Evolutionary conservation across 202 grass and related monocot species (phyloP).

Genomic region (Saccharum hybrid): DNA sequence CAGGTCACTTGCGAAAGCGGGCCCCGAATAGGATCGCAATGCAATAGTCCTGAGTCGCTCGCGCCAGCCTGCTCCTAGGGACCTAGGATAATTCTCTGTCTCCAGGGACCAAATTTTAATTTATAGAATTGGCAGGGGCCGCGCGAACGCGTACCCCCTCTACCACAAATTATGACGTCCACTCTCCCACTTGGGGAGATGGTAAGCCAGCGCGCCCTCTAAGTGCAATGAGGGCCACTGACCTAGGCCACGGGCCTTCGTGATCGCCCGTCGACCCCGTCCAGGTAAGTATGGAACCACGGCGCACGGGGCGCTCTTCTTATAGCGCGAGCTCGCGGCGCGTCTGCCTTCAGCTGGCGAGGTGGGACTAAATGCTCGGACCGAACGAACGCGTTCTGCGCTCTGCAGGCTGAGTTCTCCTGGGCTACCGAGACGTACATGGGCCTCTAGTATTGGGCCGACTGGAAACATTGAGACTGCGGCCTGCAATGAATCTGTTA

Average conservation of each 20-base stretch:
- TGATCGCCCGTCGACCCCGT: slow-evolving; percentile 64
- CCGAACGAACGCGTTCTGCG: background rate
- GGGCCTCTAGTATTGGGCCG: too few species aligned
- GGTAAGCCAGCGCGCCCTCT: slow-evolving; percentile 50
- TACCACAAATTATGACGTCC: slow-evolving; percentile 80
- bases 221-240: slow-evolving; percentile 43
- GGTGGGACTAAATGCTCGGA: slow-evolving; percentile 31
- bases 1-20: too few species aligned
- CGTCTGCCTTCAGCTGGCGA: background rate
- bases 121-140: slow-evolving; percentile 40
- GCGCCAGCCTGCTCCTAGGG: fast-evolving
- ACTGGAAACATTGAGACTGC: too few species aligned
- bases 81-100: too few species aligned
- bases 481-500: too few species aligned
- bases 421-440: background rate
- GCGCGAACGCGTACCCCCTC: slow-evolving; percentile 86
- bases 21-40: too few species aligned
- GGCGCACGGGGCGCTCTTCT: fast-evolving
- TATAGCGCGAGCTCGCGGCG: background rate
- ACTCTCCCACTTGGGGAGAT: slow-evolving; percentile 76
- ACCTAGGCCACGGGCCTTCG: slow-evolving; percentile 42
- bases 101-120: too few species aligned
- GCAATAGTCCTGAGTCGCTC: too few species aligned
- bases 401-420: background rate
- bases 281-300: slow-evolving; percentile 56